phyloP scores from a whole-genome alignment of 1,284 basidiomycete species.

The Cutaneotrichosporon daszewskae region DNA sequence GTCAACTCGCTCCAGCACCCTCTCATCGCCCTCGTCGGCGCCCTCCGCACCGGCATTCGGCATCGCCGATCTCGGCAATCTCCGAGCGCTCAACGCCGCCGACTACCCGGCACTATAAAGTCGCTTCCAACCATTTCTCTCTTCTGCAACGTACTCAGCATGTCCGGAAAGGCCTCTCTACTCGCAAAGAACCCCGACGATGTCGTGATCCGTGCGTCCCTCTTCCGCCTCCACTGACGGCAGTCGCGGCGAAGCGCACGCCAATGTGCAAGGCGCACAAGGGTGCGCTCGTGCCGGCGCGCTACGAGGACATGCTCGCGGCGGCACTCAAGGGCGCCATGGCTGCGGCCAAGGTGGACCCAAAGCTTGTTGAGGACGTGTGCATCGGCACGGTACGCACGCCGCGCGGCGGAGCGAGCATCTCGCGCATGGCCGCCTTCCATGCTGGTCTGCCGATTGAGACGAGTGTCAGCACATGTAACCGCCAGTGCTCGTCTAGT shows the following conservation, averaged over 20 bases:
- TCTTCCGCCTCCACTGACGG: neutral
- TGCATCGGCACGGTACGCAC: slow-evolving; percentile 19
- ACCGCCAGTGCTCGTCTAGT: slow-evolving; percentile 87
- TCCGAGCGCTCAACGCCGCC: no score
- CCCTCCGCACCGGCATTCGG: neutral
- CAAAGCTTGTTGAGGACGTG: slow-evolving; percentile 75
- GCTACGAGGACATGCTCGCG: slow-evolving; percentile 75
- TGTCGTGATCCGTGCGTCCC: slow-evolving; percentile 14
- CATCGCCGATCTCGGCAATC: no score
- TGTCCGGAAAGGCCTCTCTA: slow-evolving; percentile 11
- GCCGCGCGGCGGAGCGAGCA: slow-evolving; percentile 44
- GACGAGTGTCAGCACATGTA: slow-evolving; percentile 72
- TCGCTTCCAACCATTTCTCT: neutral
- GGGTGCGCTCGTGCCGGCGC: slow-evolving; percentile 83
- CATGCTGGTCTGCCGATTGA: slow-evolving; percentile 16
- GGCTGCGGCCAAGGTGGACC: slow-evolving; percentile 59
- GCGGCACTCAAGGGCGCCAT: slow-evolving; percentile 54
- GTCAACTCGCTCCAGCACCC: neutral
- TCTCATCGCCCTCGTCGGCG: neutral
- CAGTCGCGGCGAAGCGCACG: slow-evolving; percentile 19
- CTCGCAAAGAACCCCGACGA: slow-evolving; percentile 20
- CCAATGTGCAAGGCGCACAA: slow-evolving; percentile 59
- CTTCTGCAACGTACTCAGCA: neutral
- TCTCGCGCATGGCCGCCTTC: slow-evolving; percentile 16
- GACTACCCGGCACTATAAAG: no score